Percentiles rank a stretch among this genome's conserved stretches.
phyloP scores from a whole-genome alignment of 192 early-diverging fungal genomes.

The Pecoramyces ruminantium region DNA sequence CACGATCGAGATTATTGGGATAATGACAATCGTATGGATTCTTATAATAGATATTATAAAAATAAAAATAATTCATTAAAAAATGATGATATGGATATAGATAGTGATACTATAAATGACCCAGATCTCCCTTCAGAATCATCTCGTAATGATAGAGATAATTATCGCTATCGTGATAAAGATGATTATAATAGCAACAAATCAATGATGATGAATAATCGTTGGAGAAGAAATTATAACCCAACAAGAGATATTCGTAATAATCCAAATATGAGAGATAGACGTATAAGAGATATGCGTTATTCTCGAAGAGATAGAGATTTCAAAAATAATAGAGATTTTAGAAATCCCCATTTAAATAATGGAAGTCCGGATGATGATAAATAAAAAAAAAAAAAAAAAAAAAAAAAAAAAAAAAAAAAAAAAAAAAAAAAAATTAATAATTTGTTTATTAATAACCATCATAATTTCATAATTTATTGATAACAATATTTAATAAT shows the following conservation, averaged over 20 bases:
- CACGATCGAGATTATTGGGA: background rate
- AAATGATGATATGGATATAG: background rate
- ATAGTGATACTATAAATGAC: background rate
- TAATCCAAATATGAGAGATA: background rate
- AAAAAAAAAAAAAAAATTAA: no score
- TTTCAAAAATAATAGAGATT: background rate
- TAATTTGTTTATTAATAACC: no score
- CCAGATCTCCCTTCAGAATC: background rate
- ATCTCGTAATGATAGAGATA: background rate
- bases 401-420: background rate
- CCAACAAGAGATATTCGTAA: background rate
- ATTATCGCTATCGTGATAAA: background rate
- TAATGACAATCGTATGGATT: background rate
- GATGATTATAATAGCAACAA: background rate
- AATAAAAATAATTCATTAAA: background rate
- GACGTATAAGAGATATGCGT: background rate
- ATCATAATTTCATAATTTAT: no score
- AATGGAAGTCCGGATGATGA: background rate
- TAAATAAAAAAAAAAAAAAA: background rate
- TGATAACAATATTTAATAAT: no score
- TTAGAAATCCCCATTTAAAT: background rate
- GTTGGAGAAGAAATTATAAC: background rate
- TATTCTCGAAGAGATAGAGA: background rate
- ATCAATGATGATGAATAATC: background rate
- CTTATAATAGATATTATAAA: background rate